Base-by-base conservation (phyloP, 306 rosid species). In the Trifolium repens region DNA sequence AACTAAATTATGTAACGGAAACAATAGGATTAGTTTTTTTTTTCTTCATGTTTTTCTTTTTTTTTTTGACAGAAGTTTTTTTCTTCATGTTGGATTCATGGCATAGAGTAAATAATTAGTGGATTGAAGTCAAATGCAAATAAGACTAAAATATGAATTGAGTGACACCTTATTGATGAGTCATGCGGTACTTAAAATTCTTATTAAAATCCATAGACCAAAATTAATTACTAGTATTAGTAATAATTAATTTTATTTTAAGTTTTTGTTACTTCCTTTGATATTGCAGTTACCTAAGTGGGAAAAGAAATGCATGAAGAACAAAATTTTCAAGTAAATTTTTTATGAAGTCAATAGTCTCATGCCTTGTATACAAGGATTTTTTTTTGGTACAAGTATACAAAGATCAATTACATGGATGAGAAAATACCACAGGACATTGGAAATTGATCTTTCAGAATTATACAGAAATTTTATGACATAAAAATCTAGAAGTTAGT, bases 391-490 rank as follows among this genome's bases (percentile, higher is more conserved):
- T 17, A 17, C 19, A 17, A 17, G 19, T 17, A 17, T 17, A 17
- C 19, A 17, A 17, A 17, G 19, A 17, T 17, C 19, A 17, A 17
- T 17, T 30, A 30, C 46, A 42, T 42, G 46, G 46, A 3, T 42
- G 22, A 50, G 9, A 16, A 50, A n/a, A 26, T 58, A 58, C 5
- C 37, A 4, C 1, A 26, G 6, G 4, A 7, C n/a, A 58, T 60
- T 49, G 87, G 87, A 71, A 90, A 84, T 85, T 83, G 89, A 60
- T 81, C 67, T 42, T 71, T 72, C 47, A 34, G 46, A 62, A 44
- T 24, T 68, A 62, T 69, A 43, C 85, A 67, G 75, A 74, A 65
- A 77, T 22, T 60, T 60, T 19, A 71, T 80, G 82, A 60, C 82
- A 60, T n/a, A 63, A 16, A 63, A 35, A 14, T 59, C 15, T 5